Conservation (phyloP, 306 rosid species). For the Vigna hirtella region DNA sequence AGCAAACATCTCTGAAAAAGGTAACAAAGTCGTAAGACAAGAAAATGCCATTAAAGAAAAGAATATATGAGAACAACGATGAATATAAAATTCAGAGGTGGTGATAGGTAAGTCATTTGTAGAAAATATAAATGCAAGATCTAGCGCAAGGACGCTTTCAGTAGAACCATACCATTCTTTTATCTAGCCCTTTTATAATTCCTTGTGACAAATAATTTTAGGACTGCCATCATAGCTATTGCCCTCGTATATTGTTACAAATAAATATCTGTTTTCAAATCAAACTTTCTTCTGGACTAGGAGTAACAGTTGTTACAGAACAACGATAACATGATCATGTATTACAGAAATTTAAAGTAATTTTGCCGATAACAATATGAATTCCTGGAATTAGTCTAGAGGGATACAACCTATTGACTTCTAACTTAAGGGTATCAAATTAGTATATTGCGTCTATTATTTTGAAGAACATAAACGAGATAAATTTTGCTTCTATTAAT, state of each 20-base stretch:
- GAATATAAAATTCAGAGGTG: conserved; percentile 24
- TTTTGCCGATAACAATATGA: no score
- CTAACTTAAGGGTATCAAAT: neutral
- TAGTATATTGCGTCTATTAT: neutral
- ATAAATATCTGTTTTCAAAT: no score
- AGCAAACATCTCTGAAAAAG: conserved; percentile 1
- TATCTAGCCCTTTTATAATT: neutral
- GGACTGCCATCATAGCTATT: no score
- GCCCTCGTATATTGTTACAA: no score
- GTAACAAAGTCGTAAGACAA: conserved; percentile 21
- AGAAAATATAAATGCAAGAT: conserved; percentile 6
- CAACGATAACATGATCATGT: no score
- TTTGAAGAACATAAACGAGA: conserved; percentile 8
- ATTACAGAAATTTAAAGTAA: no score
- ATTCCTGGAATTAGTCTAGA: no score
- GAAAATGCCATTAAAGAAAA: neutral
- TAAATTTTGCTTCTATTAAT: neutral
- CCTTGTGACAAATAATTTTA: no score
- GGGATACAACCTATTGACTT: no score
- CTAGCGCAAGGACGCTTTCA: neutral
- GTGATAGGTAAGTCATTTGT: neutral
- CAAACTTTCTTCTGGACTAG: no score
- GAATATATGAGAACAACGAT: conserved; percentile 33
- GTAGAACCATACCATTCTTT: neutral
- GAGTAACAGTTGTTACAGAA: no score